Evolutionary conservation across 2,329 filamentous ascomycete species (phyloP), one percentile per base, ranked within the genome.

Genomic region (Alternaria sp.): DNA sequence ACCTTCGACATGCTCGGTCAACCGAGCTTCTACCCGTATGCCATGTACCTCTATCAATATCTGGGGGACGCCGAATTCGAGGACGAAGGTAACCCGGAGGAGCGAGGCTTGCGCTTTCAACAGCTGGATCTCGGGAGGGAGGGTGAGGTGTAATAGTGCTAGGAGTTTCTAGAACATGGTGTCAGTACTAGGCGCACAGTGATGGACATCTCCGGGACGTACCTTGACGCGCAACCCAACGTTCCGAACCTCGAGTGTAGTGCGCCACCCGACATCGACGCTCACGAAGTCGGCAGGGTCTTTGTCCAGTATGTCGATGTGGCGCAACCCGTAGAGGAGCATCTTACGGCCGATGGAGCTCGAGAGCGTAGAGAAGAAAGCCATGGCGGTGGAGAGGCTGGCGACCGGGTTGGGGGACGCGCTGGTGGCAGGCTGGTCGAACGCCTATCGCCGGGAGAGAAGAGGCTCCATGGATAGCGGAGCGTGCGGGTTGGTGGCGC

Each of bases 281-380:
- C 96, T 93, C 67, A 98, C 93, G 65, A 96, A 86, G 75, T 97
- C 92, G 70, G 97, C 84, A 12, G 92, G 90, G 76, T 96, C 91
- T 61, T 93, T 92, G 75, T 98, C 96, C 63, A 99, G 88, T 59
- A 97, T 86, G 71, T 97, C 94, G 63, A 97, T 86, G 61, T 90
- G 89, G 23, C 91, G 91, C 45, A 99, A 84, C 54, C 90, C 93
- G 83, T 96, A 97, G 71, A 93, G 90, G 69, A 98, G 87, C 73
- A 98, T 86, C 79, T 91, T 90, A 86, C 96, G 97, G 82, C 94
- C 92, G 85, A 97, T 84, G 71, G 85, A 93, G 71, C 88, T 92
- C 67, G 93, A 90, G 75, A 96, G 87, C 78, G 92, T 71, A 23
- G 75, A 72, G 87, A 89, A 73, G 68, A 79, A 80, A 58, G 90